These are phyloP conservation scores for Termitomyces sp. DNA, from an alignment of 768 basidiomycete species.

Conservation along the genomic window DNA sequence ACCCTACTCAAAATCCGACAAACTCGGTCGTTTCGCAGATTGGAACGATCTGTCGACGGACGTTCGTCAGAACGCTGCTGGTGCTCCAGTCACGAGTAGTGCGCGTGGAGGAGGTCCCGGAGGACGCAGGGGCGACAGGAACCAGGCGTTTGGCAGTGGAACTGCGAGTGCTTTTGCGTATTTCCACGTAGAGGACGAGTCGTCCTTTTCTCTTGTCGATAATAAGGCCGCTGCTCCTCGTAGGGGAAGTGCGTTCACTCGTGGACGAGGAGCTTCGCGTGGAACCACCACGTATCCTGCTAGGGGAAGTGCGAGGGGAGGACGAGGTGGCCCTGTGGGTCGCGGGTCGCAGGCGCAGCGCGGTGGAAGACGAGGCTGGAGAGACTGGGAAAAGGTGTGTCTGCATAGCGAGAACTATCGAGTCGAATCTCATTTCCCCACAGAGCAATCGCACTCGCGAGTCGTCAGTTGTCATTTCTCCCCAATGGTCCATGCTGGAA, in stretches of 20 bases:
- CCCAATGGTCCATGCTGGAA: conserved; percentile 93
- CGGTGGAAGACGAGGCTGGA: conserved; percentile 74
- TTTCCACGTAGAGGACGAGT: conserved; percentile 98
- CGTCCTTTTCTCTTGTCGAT: conserved; percentile 94
- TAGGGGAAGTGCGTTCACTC: conserved; percentile 59
- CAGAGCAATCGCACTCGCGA: conserved; percentile 84
- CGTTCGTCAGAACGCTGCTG: conserved; percentile 50
- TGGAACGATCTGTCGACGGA: conserved; percentile 84
- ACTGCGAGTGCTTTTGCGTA: conserved; percentile 91
- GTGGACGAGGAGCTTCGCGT: conserved; percentile 52
- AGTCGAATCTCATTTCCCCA: conserved; percentile 8
- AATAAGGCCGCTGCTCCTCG: conserved; percentile 71
- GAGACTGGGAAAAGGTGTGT: conserved; percentile 90
- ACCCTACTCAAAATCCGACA: conserved; percentile 98
- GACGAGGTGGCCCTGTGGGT: conserved; percentile 39
- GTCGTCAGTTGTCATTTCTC: conserved; percentile 88
- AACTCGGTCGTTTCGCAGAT: conserved; percentile 95
- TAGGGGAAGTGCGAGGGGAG: conserved; percentile 44
- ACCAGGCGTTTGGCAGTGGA: conserved; percentile 86
- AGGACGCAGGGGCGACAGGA: conserved; percentile 67
- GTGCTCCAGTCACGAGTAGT: conserved; percentile 40
- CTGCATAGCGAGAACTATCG: neutral
- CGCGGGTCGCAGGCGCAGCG: conserved; percentile 41
- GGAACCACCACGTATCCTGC: conserved; percentile 36
- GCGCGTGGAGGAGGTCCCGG: conserved; percentile 46